Conservation (phyloP, 2,329 filamentous ascomycete species). For the Hysterium pulicare region DNA sequence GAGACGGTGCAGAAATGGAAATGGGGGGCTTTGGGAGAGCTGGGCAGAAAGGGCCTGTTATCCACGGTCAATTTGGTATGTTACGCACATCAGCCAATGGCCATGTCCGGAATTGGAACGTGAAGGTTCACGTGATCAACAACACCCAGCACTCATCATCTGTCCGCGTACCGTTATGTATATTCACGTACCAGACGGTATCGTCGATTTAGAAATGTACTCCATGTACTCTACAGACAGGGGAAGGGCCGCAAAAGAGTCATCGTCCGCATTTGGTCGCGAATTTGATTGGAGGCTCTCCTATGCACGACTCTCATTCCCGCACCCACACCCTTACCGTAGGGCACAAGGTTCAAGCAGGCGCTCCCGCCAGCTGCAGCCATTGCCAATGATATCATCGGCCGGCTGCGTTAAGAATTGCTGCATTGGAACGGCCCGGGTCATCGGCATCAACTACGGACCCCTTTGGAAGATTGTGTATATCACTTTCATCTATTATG, state of each 20-base stretch:
- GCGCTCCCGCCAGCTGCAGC: not conserved
- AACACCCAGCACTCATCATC: too few species aligned
- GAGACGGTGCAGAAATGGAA: constrained; percentile 11
- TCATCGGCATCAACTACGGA: not conserved
- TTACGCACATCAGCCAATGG: not conserved
- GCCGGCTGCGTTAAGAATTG: not conserved
- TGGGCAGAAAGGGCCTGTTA: not conserved
- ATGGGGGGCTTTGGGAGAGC: constrained; percentile 13
- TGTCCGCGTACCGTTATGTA: too few species aligned
- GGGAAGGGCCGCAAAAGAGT: too few species aligned
- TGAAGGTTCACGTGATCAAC: too few species aligned
- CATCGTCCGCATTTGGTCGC: too few species aligned
- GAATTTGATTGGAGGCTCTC: too few species aligned
- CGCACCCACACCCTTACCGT: too few species aligned
- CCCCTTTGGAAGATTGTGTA: not conserved
- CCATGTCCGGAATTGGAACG: not conserved
- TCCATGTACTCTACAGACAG: not conserved
- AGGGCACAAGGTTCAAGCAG: too few species aligned
- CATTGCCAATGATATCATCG: not conserved
- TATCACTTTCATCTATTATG: not conserved
- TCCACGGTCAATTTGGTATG: not conserved
- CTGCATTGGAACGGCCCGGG: not conserved
- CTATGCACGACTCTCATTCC: not conserved
- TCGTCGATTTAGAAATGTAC: not conserved
- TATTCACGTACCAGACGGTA: too few species aligned